These are phyloP conservation scores for Grigorovia yakushimaensis DNA, from an alignment of 805 yeast genomes.

Conservation along the genomic window DNA sequence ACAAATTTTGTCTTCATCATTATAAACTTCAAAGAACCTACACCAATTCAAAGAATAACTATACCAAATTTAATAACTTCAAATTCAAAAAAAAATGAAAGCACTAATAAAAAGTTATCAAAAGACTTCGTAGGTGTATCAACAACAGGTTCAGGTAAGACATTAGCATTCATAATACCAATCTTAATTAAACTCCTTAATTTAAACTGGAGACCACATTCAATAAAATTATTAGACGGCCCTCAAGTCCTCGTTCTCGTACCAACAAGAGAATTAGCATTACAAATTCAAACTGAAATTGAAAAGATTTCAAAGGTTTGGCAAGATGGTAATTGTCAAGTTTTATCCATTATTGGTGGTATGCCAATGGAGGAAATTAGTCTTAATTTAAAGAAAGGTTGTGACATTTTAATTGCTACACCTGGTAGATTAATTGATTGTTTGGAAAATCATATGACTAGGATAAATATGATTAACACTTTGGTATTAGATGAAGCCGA, in stretches of 20 bases:
- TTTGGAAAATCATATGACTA: slow-evolving; percentile 54
- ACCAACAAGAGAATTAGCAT: slow-evolving; percentile 90
- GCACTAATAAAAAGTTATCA: slow-evolving; percentile 30
- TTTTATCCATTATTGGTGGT: slow-evolving; percentile 77
- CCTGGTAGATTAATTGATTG: slow-evolving; percentile 88
- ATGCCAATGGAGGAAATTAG: slow-evolving; percentile 72
- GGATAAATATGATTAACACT: slow-evolving; percentile 50
- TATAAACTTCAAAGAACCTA: slow-evolving; percentile 56
- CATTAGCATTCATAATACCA: slow-evolving; percentile 75
- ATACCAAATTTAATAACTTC: slow-evolving; percentile 42
- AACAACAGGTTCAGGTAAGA: slow-evolving; percentile 94
- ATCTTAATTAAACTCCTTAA: slow-evolving; percentile 44
- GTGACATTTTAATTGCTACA: slow-evolving; percentile 81
- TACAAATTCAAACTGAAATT: slow-evolving; percentile 69
- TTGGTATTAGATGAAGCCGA: slow-evolving; percentile 91
- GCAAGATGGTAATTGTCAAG: slow-evolving; percentile 23
- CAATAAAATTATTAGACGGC: slow-evolving; percentile 43
- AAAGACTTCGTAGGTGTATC: slow-evolving; percentile 53
- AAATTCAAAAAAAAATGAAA: slow-evolving; percentile 48
- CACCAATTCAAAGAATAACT: slow-evolving; percentile 86
- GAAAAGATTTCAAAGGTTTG: slow-evolving; percentile 35
- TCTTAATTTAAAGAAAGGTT: slow-evolving; percentile 45
- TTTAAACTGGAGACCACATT: slow-evolving; percentile 37
- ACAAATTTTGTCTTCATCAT: slow-evolving; percentile 28
- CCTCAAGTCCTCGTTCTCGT: slow-evolving; percentile 71